Base-by-base conservation (phyloP, 352 stramenopile species). In the Globisporangium heterothallicum region DNA sequence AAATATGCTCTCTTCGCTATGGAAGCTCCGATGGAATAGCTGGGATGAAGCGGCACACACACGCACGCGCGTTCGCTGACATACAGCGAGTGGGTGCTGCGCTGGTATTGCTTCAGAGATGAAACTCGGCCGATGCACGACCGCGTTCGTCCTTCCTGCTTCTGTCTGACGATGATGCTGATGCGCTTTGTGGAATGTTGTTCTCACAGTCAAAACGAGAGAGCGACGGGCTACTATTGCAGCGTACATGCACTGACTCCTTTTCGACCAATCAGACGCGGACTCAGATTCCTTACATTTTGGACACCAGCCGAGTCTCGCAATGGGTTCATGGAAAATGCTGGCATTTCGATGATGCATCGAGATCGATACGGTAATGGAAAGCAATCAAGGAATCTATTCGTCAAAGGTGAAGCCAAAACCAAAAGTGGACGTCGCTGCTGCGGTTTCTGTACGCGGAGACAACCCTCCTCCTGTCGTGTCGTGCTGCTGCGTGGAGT, bases 341-440 rank as follows among this genome's bases (percentile, higher is more conserved):
- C n/a, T n/a, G n/a, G n/a, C n/a, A n/a, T n/a, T n/a, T n/a, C n/a
- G n/a, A n/a, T n/a, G n/a, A n/a, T n/a, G n/a, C n/a, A n/a, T n/a
- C n/a, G n/a, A n/a, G n/a, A n/a, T n/a, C n/a, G n/a, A n/a, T n/a
- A n/a, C n/a, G n/a, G n/a, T n/a, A n/a, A n/a, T n/a, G n/a, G n/a
- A n/a, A n/a, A n/a, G n/a, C n/a, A n/a, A n/a, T n/a, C n/a, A 45
- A 45, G 3, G 40, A 3, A 45, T 45, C 16, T 45, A 54, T 26
- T 56, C 41, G 12, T 61, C 54, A 36, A 61, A 61, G 8, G 38
- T 49, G 24, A 61, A 61, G 12, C 55, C 55, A 50, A 61, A 61
- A 18, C 55, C 55, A 45, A 61, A 61, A 10, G 24, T 14, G 8
- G 25, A 34, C 35, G 49, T 6, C 6, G 29, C 32, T 10, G 46